Percentiles rank a stretch among this genome's conserved stretches.
Conservation (phyloP, 352 stramenopile species). For the Globisporangium recalcitrans region DNA sequence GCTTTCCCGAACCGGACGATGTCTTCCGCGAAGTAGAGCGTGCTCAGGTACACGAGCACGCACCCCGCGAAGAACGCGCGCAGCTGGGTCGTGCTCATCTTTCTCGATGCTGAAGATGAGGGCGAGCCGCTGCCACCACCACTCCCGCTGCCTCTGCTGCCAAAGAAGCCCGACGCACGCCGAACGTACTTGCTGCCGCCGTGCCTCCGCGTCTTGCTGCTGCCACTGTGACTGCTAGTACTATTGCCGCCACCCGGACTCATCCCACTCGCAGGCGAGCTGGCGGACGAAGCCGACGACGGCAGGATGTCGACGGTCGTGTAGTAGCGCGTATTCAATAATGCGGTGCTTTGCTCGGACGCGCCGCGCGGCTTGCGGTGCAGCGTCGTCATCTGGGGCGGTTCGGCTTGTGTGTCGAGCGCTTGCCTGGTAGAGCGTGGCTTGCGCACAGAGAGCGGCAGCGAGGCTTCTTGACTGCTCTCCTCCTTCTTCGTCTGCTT, state of each 20-base stretch:
- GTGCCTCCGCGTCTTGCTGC: conserved; percentile 12
- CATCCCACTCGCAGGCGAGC: background rate
- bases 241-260: background rate
- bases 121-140: background rate
- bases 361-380: conserved; percentile 13
- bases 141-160: background rate
- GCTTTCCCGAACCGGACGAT: conserved; percentile 16
- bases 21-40: conserved; percentile 16
- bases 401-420: background rate
- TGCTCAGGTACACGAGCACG: conserved; percentile 17
- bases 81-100: conserved; percentile 19
- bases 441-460: background rate
- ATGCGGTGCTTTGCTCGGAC: background rate
- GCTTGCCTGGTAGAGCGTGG: background rate
- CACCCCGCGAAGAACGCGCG: conserved; percentile 18
- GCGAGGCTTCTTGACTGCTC: background rate
- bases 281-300: background rate
- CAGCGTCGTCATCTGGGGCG: conserved; percentile 6
- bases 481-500: background rate
- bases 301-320: conserved; percentile 14
- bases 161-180: conserved; percentile 1
- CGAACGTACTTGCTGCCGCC: conserved; percentile 7
- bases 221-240: background rate
- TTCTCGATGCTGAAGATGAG: conserved; percentile 1
- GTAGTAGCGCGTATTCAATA: background rate